Evolutionary conservation across 2,329 filamentous ascomycete genomes (phyloP).

Genomic region (Exophiala viscosa): DNA sequence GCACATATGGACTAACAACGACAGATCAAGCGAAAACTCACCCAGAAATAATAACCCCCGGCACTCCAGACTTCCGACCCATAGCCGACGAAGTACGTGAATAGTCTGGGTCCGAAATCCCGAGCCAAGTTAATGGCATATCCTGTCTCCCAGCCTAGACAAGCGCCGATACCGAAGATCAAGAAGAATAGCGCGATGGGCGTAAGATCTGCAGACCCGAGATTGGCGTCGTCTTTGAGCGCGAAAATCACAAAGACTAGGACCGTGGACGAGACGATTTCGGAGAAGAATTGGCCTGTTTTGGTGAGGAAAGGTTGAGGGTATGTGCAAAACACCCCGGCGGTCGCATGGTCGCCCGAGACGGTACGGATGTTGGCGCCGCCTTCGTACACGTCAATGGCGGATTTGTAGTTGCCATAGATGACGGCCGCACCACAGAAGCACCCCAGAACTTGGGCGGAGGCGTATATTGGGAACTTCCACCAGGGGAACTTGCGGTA

Average conservation of each 20-base stretch:
- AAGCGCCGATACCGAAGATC: constrained; percentile 65
- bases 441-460: constrained; percentile 60
- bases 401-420: constrained; percentile 56
- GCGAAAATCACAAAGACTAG: constrained; percentile 65
- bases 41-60: constrained; percentile 65
- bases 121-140: constrained; percentile 66
- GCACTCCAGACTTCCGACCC: constrained; percentile 54
- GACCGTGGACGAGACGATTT: constrained; percentile 59
- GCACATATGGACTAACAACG: constrained; percentile 2
- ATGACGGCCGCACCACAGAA: constrained; percentile 55
- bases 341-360: constrained; percentile 54
- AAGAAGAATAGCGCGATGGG: constrained; percentile 62
- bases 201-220: constrained; percentile 52
- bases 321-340: constrained; percentile 65
- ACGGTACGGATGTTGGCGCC: constrained; percentile 57
- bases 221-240: constrained; percentile 51
- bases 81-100: constrained; percentile 61
- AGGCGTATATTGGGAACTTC: constrained; percentile 59
- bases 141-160: constrained; percentile 66
- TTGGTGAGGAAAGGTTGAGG: constrained; percentile 60
- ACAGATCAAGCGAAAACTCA: constrained; percentile 28
- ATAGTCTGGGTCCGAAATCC: constrained; percentile 62
- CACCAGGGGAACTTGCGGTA: constrained; percentile 59
- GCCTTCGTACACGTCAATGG: constrained; percentile 59
- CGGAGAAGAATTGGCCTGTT: constrained; percentile 61